These are phyloP conservation scores for Atalantia buxifolia DNA, from an alignment of 345 rosid genomes.

Conservation along the genomic window DNA sequence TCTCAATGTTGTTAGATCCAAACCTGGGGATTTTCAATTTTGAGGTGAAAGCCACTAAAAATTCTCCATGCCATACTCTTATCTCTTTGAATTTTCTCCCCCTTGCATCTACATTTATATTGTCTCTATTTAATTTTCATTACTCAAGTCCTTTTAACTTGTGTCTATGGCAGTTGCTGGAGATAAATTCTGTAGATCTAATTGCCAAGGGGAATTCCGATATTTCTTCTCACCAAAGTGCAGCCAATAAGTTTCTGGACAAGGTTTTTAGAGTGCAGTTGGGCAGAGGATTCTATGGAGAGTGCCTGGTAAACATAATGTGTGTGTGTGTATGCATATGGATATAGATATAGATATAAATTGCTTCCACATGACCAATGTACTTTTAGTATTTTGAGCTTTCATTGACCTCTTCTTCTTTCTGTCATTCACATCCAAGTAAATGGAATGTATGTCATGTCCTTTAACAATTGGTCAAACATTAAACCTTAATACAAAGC, in stretches of 20 bases:
- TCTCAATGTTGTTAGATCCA: neutral
- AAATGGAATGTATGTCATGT: neutral
- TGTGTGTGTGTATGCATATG: no score
- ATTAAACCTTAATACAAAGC: neutral
- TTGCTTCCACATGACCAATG: neutral
- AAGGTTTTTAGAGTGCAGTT: constrained; percentile 55
- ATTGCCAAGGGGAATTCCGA: constrained; percentile 52
- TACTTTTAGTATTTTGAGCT: constrained; percentile 1
- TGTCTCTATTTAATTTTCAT: constrained; percentile 7
- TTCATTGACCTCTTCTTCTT: neutral
- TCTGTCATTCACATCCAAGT: neutral
- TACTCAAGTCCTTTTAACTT: constrained; percentile 16
- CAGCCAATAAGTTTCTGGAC: constrained; percentile 62
- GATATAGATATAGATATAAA: neutral
- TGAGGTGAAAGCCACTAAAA: neutral
- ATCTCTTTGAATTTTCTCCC: neutral
- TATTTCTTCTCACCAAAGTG: constrained; percentile 37
- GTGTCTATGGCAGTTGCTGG: constrained; percentile 50
- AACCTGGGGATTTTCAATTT: neutral
- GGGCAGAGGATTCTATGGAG: constrained; percentile 94
- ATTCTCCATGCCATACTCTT: neutral
- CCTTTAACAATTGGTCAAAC: neutral
- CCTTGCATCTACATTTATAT: neutral
- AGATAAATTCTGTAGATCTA: constrained; percentile 44
- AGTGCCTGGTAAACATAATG: constrained; percentile 63